Base-by-base conservation (phyloP, 371 early-diverging fungal genomes). In the Mortierella sp. region DNA sequence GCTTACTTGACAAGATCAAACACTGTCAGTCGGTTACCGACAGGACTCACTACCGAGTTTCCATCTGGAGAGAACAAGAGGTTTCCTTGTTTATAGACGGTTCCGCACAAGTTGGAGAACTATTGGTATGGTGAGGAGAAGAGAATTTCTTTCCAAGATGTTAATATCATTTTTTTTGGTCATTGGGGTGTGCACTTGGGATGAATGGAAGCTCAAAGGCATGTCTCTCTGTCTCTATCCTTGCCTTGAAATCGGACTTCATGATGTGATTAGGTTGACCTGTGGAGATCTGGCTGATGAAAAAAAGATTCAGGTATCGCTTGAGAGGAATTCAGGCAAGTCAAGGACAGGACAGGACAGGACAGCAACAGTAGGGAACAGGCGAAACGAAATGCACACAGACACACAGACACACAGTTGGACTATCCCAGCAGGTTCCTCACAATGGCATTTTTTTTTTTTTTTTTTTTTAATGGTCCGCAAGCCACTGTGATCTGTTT, bases 21-120 rank as follows among this genome's bases (percentile, higher is more conserved):
- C 23, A 96, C 87, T 0, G 98, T 92, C 2, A 98, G 92, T 56
- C 97, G 86, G 88, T 98, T 98, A 55, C 99, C 99, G 15, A 99
- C 99, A 1, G 98, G 97, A 80, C 95, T 95, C 52, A 97, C 75
- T 62, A 99, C 82, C 15, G 93, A 89, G 84, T 97, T 97, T 26
- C 97, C 98, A 81, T 98, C 98, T 19, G 97, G 95, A 43, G 97
- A 95, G 82, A 96, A 99, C 43, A 96, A 83, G 48, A 98, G 82
- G 84, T 98, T 98, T 37, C 98, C 99, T 68, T 92, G 88, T 69
- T 93, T 93, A 84, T 98, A 99, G 18, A 97, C 98, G 14, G 98
- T 95, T 37, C 99, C 99, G 79, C 94, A 95, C 61, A 97, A 84
- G 81, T 96, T 96, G 45, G 96, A 92, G 79, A 97, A 96, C 91